These are phyloP conservation scores for Aureobasidium zeae DNA, from an alignment of 2,329 filamentous ascomycete species.

Conservation along the genomic window DNA sequence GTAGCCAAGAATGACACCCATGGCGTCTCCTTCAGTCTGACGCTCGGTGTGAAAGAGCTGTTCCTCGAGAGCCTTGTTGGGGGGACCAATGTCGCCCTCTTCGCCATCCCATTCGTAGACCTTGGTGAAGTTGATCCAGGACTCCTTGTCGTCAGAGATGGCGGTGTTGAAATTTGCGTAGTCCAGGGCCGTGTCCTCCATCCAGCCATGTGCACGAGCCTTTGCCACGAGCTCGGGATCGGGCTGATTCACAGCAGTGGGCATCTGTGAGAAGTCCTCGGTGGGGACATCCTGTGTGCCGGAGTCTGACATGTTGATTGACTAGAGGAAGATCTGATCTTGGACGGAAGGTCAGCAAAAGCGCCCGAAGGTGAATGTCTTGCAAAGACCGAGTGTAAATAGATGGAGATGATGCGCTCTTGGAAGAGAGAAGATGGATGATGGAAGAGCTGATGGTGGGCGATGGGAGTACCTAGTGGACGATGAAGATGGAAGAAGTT, in stretches of 20 bases:
- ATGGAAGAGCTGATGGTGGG: not conserved
- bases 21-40: conserved; percentile 53
- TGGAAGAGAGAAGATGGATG: not conserved
- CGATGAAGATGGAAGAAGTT: not conserved
- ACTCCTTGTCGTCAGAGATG: not conserved
- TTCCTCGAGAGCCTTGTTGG: conserved; percentile 58
- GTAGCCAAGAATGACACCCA: conserved; percentile 45
- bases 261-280: not conserved
- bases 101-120: conserved; percentile 82
- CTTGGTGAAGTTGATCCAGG: conserved; percentile 48
- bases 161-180: conserved; percentile 21
- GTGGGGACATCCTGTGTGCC: not conserved
- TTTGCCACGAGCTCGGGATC: conserved; percentile 7
- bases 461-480: not conserved
- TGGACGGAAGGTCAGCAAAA: not conserved
- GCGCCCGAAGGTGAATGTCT: not conserved
- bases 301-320: not conserved
- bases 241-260: not conserved
- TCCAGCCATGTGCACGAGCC: conserved; percentile 24
- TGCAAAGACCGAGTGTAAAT: too few species aligned
- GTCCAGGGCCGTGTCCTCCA: conserved; percentile 22
- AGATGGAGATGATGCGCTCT: not conserved
- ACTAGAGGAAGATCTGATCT: not conserved
- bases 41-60: conserved; percentile 57
- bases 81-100: conserved; percentile 74